These are phyloP conservation scores for Misopates orontium DNA, from an alignment of 257 asterid genomes.

Conservation along the genomic window DNA sequence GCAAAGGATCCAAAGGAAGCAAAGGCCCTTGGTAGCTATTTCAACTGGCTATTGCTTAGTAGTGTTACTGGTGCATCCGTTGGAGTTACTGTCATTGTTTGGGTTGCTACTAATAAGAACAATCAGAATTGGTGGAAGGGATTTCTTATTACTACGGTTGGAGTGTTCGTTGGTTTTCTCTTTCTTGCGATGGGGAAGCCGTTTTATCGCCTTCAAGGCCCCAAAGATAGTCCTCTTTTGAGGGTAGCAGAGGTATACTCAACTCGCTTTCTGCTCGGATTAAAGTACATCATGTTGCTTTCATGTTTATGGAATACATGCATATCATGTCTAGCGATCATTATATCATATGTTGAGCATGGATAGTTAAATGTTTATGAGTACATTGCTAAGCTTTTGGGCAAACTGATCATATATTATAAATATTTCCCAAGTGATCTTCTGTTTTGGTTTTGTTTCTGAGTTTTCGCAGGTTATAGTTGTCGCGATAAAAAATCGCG, in stretches of 20 bases:
- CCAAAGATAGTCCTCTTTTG: conserved; percentile 55
- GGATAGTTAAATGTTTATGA: no score
- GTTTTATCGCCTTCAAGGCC: conserved; percentile 53
- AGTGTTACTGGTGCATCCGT: conserved; percentile 45
- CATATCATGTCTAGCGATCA: no score
- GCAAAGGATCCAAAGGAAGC: conserved; percentile 58
- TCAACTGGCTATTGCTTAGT: conserved; percentile 64
- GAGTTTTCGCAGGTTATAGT: conserved; percentile 49
- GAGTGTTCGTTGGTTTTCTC: conserved; percentile 38
- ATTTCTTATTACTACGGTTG: conserved; percentile 47
- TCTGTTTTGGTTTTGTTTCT: neutral
- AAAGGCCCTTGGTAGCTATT: conserved; percentile 57
- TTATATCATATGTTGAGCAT: no score
- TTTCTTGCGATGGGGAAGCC: conserved; percentile 48
- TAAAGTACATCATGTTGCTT: no score
- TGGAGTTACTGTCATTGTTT: conserved; percentile 69
- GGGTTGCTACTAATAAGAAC: conserved; percentile 45
- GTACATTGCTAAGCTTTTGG: neutral
- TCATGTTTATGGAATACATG: no score
- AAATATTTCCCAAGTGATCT: neutral
- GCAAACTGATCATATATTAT: neutral
- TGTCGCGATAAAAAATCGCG: conserved; percentile 44
- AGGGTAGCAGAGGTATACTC: conserved; percentile 53
- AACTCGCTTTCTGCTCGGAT: no score
- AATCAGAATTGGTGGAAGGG: conserved; percentile 69